phyloP scores from a whole-genome alignment of 1,139 yeast species.

The Dujonia santamariae region DNA sequence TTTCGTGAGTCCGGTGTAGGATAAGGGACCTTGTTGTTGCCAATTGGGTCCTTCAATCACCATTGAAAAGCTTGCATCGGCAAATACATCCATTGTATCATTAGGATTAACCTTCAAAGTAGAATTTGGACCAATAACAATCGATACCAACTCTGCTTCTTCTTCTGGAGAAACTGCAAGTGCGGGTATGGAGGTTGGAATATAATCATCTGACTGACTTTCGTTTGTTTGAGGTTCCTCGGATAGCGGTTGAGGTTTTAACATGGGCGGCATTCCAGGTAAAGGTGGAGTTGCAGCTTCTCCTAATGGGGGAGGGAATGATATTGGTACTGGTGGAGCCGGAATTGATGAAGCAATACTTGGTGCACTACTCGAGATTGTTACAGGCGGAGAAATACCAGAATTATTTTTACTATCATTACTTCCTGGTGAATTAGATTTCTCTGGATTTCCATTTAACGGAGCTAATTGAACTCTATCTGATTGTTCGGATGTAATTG shows the following conservation, averaged over 20 bases:
- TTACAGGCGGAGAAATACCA: too few species aligned
- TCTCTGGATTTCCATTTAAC: background rate
- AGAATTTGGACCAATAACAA: conserved; percentile 34
- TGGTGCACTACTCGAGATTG: too few species aligned
- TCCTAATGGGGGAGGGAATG: background rate
- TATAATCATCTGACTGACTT: too few species aligned
- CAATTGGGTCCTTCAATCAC: conserved; percentile 37
- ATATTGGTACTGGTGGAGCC: too few species aligned
- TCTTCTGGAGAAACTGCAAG: background rate
- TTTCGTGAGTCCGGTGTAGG: conserved; percentile 42
- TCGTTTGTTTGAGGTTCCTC: too few species aligned
- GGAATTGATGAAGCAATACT: too few species aligned
- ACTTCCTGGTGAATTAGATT: too few species aligned
- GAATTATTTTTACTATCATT: too few species aligned
- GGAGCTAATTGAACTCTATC: conserved; percentile 4
- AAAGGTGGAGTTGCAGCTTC: background rate
- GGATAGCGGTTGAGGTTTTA: background rate
- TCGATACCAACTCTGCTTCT: conserved; percentile 6
- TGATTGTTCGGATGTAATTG: background rate
- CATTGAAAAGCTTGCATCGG: conserved; percentile 37
- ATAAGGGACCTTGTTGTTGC: conserved; percentile 43
- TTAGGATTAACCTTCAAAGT: conserved; percentile 32
- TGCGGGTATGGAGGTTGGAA: too few species aligned
- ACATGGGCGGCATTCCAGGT: conserved; percentile 1
- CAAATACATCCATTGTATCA: conserved; percentile 33